These are phyloP conservation scores for Haberlea rhodopensis DNA, from an alignment of 257 asterid genomes.

Conservation along the genomic window DNA sequence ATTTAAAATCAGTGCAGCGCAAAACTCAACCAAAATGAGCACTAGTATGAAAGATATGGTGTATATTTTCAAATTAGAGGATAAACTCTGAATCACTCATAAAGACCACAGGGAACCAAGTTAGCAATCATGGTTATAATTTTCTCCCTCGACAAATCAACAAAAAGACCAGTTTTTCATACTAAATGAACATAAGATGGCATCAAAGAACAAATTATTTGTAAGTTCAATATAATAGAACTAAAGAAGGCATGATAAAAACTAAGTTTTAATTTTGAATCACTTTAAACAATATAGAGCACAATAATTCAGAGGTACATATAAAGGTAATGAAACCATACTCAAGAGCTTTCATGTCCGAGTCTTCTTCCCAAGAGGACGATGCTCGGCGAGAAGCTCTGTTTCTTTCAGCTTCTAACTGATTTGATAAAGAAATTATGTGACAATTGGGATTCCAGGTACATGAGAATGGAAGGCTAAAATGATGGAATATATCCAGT, in stretches of 20 bases:
- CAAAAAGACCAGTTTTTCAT: slow-evolving; percentile 11
- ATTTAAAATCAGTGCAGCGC: not conserved
- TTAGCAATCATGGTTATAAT: not conserved
- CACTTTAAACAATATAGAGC: slow-evolving; percentile 18
- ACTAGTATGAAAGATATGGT: not conserved
- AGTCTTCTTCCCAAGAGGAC: slow-evolving; percentile 92
- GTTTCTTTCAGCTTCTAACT: slow-evolving; percentile 89
- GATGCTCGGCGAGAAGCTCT: slow-evolving; percentile 87
- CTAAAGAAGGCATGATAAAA: slow-evolving; percentile 10
- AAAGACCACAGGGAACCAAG: not conserved
- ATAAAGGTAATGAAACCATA: slow-evolving; percentile 43
- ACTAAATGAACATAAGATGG: not conserved
- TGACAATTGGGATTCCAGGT: slow-evolving; percentile 18
- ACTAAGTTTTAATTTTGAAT: not conserved
- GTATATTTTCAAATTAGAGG: not conserved
- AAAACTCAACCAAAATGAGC: not conserved
- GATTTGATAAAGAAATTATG: slow-evolving; percentile 29
- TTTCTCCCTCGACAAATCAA: slow-evolving; percentile 1
- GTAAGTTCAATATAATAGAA: not conserved
- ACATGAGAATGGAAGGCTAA: not conserved
- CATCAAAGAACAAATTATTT: slow-evolving; percentile 4
- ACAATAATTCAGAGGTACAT: not conserved
- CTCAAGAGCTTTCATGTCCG: slow-evolving; percentile 97
- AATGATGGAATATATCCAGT: slow-evolving; percentile 19
- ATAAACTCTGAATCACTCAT: not conserved